Conservation (phyloP, 2,329 filamentous ascomycete genomes). For the Paraphaeosphaeria sporulosa region DNA sequence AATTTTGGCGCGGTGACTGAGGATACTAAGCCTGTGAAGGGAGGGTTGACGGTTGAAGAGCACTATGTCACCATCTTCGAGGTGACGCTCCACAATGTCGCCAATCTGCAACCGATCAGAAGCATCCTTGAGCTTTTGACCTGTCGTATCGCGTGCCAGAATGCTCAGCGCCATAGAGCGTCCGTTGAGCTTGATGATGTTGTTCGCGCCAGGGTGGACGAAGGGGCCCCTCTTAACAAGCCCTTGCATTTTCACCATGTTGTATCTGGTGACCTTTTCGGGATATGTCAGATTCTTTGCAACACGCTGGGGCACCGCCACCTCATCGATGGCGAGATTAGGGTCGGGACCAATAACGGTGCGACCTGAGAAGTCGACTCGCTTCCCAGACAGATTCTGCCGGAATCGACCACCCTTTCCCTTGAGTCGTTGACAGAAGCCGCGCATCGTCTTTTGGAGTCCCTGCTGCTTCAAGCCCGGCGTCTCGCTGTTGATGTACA, state of each 20-base stretch:
- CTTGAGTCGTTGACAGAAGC: constrained; percentile 94
- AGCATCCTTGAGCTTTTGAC: constrained; percentile 69
- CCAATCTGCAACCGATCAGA: constrained; percentile 80
- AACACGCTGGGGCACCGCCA: constrained; percentile 89
- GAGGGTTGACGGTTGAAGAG: constrained; percentile 98
- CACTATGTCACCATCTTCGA: constrained; percentile 94
- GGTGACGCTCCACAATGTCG: constrained; percentile 90
- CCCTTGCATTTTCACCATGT: constrained; percentile 79
- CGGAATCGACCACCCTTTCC: constrained; percentile 97
- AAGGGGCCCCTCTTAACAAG: constrained; percentile 78
- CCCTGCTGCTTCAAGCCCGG: constrained; percentile 90
- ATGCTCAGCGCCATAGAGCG: constrained; percentile 76
- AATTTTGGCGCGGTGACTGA: constrained; percentile 92
- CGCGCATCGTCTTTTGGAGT: constrained; percentile 86
- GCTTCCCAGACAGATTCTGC: constrained; percentile 96
- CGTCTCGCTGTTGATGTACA: constrained; percentile 97
- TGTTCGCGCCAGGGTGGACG: constrained; percentile 88
- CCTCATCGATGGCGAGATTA: constrained; percentile 90
- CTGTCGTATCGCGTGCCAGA: constrained; percentile 55
- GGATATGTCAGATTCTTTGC: constrained; percentile 97
- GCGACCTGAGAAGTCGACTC: constrained; percentile 96
- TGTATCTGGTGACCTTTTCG: constrained; percentile 83
- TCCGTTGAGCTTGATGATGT: constrained; percentile 70
- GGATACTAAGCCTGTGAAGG: constrained; percentile 97
- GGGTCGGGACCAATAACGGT: constrained; percentile 98